phyloP scores from a whole-genome alignment of 441 rosid genomes.

The Isatis lusitanica region DNA sequence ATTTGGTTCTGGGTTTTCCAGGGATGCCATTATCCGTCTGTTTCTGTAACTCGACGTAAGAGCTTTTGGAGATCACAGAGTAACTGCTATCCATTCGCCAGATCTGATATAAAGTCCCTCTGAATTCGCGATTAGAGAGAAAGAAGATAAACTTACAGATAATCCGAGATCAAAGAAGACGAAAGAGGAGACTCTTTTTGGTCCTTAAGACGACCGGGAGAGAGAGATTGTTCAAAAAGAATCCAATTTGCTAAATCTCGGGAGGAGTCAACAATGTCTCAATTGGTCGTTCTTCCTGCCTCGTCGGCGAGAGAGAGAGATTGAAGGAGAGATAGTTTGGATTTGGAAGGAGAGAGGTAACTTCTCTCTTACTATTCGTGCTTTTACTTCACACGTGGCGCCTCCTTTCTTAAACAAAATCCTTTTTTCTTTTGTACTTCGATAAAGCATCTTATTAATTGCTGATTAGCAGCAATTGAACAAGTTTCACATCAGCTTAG shows the following conservation, averaged over 20 bases:
- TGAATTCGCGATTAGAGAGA: background rate
- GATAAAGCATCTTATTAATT: background rate
- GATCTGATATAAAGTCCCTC: slow-evolving; percentile 21
- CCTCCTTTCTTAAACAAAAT: background rate
- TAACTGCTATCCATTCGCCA: slow-evolving; percentile 70
- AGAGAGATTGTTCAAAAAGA: slow-evolving; percentile 18
- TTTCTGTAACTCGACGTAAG: slow-evolving; percentile 59
- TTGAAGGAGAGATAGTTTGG: background rate
- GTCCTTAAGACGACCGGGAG: no score
- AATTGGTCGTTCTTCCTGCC: slow-evolving; percentile 34
- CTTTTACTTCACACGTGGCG: slow-evolving; percentile 16
- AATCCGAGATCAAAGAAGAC: slow-evolving; percentile 1
- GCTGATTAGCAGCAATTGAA: background rate
- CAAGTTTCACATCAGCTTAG: background rate
- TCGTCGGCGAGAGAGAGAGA: slow-evolving; percentile 29
- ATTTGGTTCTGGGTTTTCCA: slow-evolving; percentile 39
- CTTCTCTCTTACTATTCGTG: slow-evolving; percentile 26
- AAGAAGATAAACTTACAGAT: background rate
- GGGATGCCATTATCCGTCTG: slow-evolving; percentile 39
- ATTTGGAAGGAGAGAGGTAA: slow-evolving; percentile 12
- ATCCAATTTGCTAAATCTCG: slow-evolving; percentile 17
- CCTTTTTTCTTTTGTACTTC: background rate
- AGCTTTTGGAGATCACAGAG: slow-evolving; percentile 59
- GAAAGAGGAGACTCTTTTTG: slow-evolving; percentile 5
- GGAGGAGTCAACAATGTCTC: slow-evolving; percentile 33